phyloP scores from a whole-genome alignment of 169 alveolate genomes.

The Cyclospora cayetanensis region DNA sequence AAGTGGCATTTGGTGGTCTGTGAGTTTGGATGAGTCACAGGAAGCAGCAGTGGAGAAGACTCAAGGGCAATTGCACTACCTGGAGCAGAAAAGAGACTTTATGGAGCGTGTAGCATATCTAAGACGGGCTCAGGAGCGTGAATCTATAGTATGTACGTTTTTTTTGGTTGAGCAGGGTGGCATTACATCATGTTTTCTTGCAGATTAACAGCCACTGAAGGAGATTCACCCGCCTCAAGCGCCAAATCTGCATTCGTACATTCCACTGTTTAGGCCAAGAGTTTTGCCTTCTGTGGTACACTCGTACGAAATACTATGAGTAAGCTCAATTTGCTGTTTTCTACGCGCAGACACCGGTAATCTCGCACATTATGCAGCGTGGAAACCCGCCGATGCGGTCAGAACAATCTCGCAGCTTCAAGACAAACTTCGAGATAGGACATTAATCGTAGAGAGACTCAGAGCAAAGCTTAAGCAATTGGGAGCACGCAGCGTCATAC shows the following conservation, averaged over 20 bases:
- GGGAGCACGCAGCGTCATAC: slow-evolving; percentile 46
- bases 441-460: not conserved
- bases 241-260: no score
- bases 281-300: no score
- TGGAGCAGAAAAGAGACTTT: slow-evolving; percentile 36
- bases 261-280: no score
- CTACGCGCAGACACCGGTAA: slow-evolving; percentile 25
- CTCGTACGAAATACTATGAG: no score
- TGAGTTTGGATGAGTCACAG: no score
- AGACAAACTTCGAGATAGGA: not conserved
- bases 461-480: not conserved
- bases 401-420: slow-evolving; percentile 21
- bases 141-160: slow-evolving; percentile 6
- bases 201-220: no score
- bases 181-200: no score
- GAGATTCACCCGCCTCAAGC: no score
- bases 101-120: slow-evolving; percentile 41
- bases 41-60: slow-evolving; percentile 26
- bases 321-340: not conserved
- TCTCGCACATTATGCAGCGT: not conserved
- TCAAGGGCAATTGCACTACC: slow-evolving; percentile 48
- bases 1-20: no score
- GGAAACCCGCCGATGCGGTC: slow-evolving; percentile 50
- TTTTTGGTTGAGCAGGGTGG: no score
- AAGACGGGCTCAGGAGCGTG: slow-evolving; percentile 46